phyloP scores from a whole-genome alignment of 225 moss, liverwort and hornwort genomes.

The Bryoerythrophyllum caledonicum region DNA sequence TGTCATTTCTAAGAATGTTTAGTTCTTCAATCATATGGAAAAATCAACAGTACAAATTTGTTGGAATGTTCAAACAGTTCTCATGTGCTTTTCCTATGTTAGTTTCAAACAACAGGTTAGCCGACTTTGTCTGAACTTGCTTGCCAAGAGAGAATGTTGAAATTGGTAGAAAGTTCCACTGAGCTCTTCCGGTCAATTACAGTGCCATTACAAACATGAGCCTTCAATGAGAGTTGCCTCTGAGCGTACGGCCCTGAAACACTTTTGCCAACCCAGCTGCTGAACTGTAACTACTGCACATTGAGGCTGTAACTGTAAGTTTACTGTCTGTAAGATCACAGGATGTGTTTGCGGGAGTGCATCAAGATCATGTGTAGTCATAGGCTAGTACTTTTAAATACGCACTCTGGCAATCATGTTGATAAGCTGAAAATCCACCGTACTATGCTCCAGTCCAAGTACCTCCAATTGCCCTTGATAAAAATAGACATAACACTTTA shows the following conservation, averaged over 20 bases:
- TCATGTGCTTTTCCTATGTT: neutral
- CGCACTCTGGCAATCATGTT: neutral
- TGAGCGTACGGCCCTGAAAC: neutral
- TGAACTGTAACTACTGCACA: neutral
- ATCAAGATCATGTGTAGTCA: neutral
- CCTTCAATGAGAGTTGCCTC: neutral
- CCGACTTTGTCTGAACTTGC: neutral
- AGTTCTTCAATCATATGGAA: neutral
- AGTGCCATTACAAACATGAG: neutral
- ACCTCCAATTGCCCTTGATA: too few relatives aligned
- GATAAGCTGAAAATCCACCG: neutral
- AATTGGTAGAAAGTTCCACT: constrained; percentile 4
- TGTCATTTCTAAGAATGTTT: neutral
- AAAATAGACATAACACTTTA: too few relatives aligned
- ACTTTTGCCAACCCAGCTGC: neutral
- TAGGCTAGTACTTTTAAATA: neutral
- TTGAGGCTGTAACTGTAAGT: neutral
- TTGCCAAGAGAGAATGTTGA: neutral
- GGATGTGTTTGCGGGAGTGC: neutral
- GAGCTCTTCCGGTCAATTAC: neutral
- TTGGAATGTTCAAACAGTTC: neutral
- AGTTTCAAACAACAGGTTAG: neutral
- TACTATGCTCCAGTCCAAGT: neutral
- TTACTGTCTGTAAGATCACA: neutral
- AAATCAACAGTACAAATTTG: neutral